These are phyloP conservation scores for Cutaneotrichosporon curvatum DNA, from an alignment of 1,284 basidiomycete genomes.

Conservation along the genomic window DNA sequence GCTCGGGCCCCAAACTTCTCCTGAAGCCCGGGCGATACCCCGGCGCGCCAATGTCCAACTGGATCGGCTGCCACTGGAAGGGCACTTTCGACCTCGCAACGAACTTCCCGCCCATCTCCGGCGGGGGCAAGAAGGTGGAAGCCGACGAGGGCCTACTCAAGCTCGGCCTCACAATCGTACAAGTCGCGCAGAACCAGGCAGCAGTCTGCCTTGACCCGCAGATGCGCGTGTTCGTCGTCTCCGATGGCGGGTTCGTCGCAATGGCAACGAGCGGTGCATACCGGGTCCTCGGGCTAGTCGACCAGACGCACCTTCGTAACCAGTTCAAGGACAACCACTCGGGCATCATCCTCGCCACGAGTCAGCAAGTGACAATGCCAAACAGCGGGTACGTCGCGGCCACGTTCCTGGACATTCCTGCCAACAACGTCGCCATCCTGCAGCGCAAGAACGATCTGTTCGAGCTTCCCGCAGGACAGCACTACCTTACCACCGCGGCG, in stretches of 20 bases:
- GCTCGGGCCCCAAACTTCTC: conserved; percentile 10
- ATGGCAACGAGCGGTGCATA: conserved; percentile 15
- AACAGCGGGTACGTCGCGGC: conserved; percentile 13
- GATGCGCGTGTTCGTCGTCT: conserved; percentile 14
- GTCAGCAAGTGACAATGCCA: conserved; percentile 9
- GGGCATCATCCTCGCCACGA: conserved; percentile 7
- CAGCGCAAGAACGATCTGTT: conserved; percentile 14
- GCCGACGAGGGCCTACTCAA: conserved; percentile 7
- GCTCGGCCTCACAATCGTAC: conserved; percentile 14
- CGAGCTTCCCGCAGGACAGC: conserved; percentile 13
- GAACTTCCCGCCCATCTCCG: conserved; percentile 13
- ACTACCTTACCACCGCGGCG: conserved; percentile 9
- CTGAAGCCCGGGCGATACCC: conserved; percentile 16
- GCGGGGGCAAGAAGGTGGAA: conserved; percentile 1
- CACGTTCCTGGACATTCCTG: conserved; percentile 15
- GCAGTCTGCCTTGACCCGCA: conserved; percentile 16
- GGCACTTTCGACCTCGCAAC: conserved; percentile 11
- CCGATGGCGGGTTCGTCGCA: conserved; percentile 14
- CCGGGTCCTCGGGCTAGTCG: conserved; percentile 13
- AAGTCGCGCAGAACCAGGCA: conserved; percentile 17
- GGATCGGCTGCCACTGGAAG: conserved; percentile 10
- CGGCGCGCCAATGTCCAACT: conserved; percentile 11
- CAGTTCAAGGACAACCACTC: conserved; percentile 7
- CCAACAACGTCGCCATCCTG: conserved; percentile 14
- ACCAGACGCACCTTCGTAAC: conserved; percentile 14